Conservation (phyloP, 208 protist genomes). For the Angomonas deanei region DNA sequence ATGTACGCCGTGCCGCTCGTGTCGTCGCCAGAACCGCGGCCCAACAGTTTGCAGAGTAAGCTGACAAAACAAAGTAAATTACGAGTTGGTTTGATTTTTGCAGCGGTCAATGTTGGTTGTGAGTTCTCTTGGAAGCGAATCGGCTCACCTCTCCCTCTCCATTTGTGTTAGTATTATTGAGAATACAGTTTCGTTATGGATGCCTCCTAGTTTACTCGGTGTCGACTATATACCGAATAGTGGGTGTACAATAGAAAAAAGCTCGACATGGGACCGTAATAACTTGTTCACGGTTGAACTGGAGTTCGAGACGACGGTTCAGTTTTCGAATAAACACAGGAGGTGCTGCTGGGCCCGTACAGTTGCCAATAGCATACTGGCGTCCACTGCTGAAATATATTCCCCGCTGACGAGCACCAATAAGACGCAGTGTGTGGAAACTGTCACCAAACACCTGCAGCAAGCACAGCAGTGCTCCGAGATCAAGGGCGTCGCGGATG, state of each 20-base stretch:
- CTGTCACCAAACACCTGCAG: background rate
- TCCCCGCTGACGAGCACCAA: background rate
- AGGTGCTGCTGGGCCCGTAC: background rate
- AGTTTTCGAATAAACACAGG: background rate
- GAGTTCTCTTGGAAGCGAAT: background rate
- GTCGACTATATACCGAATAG: background rate
- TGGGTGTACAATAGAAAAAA: no score
- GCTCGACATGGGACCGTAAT: background rate
- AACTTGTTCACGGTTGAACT: background rate
- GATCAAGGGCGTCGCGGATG: background rate
- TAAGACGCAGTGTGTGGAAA: background rate
- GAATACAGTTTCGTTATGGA: background rate
- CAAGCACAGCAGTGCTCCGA: background rate
- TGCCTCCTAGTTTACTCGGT: background rate
- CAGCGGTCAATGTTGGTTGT: no score
- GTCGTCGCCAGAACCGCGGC: slow-evolving; percentile 66
- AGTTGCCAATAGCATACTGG: background rate
- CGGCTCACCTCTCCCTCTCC: background rate
- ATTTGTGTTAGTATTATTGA: background rate
- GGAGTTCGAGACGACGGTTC: background rate
- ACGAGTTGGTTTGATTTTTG: no score
- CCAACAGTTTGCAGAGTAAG: slow-evolving; percentile 73
- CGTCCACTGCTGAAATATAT: background rate
- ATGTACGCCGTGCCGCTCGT: slow-evolving; percentile 56
- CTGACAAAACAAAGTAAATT: background rate